Evolutionary conservation across 129 eudicot genomes (phyloP), one percentile per base, ranked within the genome.

Genomic region (Ambrosia artemisiifolia): DNA sequence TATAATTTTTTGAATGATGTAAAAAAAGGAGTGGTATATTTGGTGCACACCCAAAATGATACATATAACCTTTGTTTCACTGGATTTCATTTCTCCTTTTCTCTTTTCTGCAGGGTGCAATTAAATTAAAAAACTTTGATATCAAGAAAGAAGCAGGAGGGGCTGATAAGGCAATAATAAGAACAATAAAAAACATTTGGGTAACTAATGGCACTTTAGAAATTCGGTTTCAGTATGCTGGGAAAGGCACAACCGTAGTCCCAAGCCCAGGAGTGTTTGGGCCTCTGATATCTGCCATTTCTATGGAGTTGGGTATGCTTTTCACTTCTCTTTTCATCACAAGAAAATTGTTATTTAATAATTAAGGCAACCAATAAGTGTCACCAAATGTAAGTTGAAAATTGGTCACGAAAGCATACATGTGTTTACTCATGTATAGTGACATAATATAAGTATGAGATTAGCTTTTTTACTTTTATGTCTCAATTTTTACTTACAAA

Each of bases 281-380:
- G 8, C 91, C 91, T 75, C 48, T 81, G 12, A 70, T 88, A 60
- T 88, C 91, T 63, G 95, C 91, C 46, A 85, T 88, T 34, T 88
- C 91, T 28, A 70, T 88, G 9, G 77, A 83, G 64, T 70, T 86
- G 44, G 79, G 95, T 88, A 80, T 34, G 53, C 49, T n/a, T 50
- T 16, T 8, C n/a, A 11, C 11, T 60, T 60, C 6, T 28, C 43
- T 60, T 60, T 60, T 60, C 38, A 60, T 60, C 8, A 32, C 18
- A 6, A 35, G 42, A 18, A 20, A 44, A 56, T 1, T 35, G 40
- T 35, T 35, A 6, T 35, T 35, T 2, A 35, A 35, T 35, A 5
- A 35, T 35, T 35, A 35, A 35, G 40, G 40, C 7, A 6, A 35
- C 40, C 28, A 24, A 24, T 24, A 35, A 35, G 40, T 35, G 40